These are phyloP conservation scores for Coleophoma cylindrospora DNA, from an alignment of 2,329 filamentous ascomycete genomes.

Conservation along the genomic window DNA sequence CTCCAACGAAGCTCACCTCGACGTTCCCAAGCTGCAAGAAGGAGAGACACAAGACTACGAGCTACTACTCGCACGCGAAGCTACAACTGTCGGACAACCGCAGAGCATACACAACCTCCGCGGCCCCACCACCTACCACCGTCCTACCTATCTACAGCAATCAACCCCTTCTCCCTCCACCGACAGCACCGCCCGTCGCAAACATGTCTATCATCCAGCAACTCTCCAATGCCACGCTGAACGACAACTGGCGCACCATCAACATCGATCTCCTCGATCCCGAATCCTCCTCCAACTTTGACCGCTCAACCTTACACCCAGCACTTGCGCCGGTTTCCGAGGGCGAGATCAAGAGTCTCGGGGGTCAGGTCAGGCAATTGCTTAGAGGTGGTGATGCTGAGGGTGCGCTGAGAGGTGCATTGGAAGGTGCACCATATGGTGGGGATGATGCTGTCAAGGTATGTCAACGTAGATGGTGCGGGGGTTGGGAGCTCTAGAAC, in stretches of 20 bases:
- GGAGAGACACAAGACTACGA: too few species aligned
- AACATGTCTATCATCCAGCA: constrained; percentile 65
- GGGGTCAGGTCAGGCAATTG: constrained; percentile 80
- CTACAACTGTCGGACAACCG: background rate
- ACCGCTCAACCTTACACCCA: constrained; percentile 76
- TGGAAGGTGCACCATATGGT: constrained; percentile 80
- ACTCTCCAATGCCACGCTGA: constrained; percentile 53
- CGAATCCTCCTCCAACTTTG: constrained; percentile 88
- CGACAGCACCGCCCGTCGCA: background rate
- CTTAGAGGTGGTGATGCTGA: constrained; percentile 82
- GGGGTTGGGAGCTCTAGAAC: too few species aligned
- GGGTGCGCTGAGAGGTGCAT: constrained; percentile 75
- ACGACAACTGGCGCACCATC: constrained; percentile 77
- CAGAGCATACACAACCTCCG: background rate
- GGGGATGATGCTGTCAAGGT: constrained; percentile 55
- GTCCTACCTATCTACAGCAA: constrained; percentile 1
- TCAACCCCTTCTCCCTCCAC: background rate
- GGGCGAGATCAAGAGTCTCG: constrained; percentile 71
- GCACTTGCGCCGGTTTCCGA: constrained; percentile 70
- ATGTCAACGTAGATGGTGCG: constrained; percentile 10
- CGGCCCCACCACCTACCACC: background rate
- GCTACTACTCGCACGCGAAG: too few species aligned
- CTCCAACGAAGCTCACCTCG: too few species aligned
- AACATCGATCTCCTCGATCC: constrained; percentile 90
- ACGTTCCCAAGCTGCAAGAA: too few species aligned